Conservation (phyloP, 2,329 filamentous ascomycete genomes). For the Stylonectria norvegica region DNA sequence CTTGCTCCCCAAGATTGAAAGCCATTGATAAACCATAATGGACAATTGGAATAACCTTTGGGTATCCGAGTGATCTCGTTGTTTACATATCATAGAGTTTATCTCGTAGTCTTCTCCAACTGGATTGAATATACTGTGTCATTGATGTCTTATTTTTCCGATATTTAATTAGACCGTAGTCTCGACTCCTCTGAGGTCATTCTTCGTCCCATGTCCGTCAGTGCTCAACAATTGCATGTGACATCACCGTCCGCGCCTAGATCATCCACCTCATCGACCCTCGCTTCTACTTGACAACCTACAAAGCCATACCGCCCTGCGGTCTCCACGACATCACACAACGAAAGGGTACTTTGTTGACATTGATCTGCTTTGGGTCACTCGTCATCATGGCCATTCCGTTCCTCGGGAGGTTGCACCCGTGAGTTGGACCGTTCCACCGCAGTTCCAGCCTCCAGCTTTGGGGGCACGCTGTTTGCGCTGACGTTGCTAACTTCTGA, state of each 20-base stretch:
- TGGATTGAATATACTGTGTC: no score
- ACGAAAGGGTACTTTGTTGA: no score
- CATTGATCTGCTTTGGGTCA: conserved; percentile 3
- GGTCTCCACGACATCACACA: conserved; percentile 4
- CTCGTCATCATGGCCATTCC: conserved; percentile 46
- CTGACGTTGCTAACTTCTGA: neutral
- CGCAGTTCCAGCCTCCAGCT: neutral
- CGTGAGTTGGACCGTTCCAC: conserved; percentile 37
- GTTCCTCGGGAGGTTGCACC: conserved; percentile 50
- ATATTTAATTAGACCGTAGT: no score
- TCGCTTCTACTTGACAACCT: no score
- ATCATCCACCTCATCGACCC: neutral
- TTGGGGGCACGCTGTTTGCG: neutral
- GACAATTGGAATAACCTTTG: no score
- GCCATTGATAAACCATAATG: no score
- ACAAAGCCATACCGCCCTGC: conserved; percentile 1
- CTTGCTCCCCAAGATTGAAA: no score
- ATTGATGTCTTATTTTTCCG: no score
- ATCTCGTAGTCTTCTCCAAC: no score
- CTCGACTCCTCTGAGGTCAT: conserved; percentile 19
- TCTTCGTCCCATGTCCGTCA: conserved; percentile 12
- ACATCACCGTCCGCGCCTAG: conserved; percentile 19
- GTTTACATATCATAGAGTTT: no score
- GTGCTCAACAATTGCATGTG: conserved; percentile 24
- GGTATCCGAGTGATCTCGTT: no score